Percentiles rank a stretch among this genome's conserved stretches.
phyloP scores from a whole-genome alignment of 371 early-diverging fungal species.

The Parasitella parasitica region DNA sequence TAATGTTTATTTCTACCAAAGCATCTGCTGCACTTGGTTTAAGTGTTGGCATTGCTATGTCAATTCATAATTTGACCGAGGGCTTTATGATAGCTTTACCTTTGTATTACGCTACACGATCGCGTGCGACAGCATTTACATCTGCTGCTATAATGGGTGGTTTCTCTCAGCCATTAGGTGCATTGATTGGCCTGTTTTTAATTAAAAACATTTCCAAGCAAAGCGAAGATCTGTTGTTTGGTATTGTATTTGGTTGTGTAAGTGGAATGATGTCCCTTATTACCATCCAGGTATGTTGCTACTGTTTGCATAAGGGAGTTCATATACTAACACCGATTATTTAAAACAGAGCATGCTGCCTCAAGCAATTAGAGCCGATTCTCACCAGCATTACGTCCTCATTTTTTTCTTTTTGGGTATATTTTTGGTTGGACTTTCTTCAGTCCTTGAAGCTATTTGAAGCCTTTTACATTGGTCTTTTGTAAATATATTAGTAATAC shows the following conservation, averaged over 20 bases:
- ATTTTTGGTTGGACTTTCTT: slow-evolving; percentile 51
- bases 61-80: slow-evolving; percentile 82
- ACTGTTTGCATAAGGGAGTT: not conserved
- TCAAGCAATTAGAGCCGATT: slow-evolving; percentile 56
- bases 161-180: slow-evolving; percentile 63
- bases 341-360: slow-evolving; percentile 45
- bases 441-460: slow-evolving; percentile 39
- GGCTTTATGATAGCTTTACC: slow-evolving; percentile 78
- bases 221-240: slow-evolving; percentile 52
- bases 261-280: slow-evolving; percentile 77
- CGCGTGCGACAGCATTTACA: slow-evolving; percentile 59
- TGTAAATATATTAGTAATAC: not conserved
- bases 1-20: slow-evolving; percentile 69
- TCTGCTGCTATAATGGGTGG: slow-evolving; percentile 67
- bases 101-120: slow-evolving; percentile 68
- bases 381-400: slow-evolving; percentile 40
- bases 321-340: not conserved
- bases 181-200: slow-evolving; percentile 51
- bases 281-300: slow-evolving; percentile 30
- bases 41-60: slow-evolving; percentile 70
- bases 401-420: slow-evolving; percentile 60
- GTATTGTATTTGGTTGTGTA: slow-evolving; percentile 55
- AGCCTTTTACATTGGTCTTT: not conserved
- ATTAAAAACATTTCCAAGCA: slow-evolving; percentile 41
- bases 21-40: slow-evolving; percentile 64